phyloP scores from a whole-genome alignment of 129 eudicot species.

The carrot (Daucus carota) region DH1_v3.0 NC_030386.2:29421001-29421500 shows the following conservation, averaged over 20 bases:
- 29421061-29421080: constrained; percentile 44
- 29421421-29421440: neutral
- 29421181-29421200: neutral
- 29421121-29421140: constrained; percentile 53
- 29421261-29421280: no score
- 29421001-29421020: no score
- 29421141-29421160: constrained; percentile 84
- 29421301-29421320: no score
- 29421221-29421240: neutral
- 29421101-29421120: constrained; percentile 59
- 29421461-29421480: no score
- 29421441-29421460: no score
- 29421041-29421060: neutral
- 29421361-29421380: no score
- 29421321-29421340: no score
- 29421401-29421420: neutral
- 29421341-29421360: no score
- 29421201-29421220: neutral
- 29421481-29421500: no score
- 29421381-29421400: neutral
- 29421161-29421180: constrained; percentile 27
- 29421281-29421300: no score
- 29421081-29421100: constrained; percentile 53
- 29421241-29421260: no score
- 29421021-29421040: no score